These are phyloP conservation scores for Trebouxia sp. DNA, from an alignment of 139 green algal species.

Conservation along the genomic window DNA sequence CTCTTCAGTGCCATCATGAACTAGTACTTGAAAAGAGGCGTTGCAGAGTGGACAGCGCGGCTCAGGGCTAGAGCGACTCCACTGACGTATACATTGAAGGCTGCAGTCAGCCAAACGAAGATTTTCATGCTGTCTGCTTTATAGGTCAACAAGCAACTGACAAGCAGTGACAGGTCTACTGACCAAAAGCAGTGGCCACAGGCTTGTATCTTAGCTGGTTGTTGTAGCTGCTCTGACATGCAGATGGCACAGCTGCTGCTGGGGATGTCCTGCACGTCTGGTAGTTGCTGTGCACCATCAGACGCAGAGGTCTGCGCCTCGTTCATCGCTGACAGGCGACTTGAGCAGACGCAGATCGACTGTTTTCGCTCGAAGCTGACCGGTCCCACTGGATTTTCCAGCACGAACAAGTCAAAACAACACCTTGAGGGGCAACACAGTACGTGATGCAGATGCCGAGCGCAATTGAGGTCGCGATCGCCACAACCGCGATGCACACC, in stretches of 20 bases:
- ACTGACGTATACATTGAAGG: background rate
- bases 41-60: background rate
- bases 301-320: background rate
- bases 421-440: too few relatives aligned
- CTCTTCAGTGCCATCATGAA: constrained; percentile 12
- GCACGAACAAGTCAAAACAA: too few relatives aligned
- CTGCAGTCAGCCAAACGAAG: too few relatives aligned
- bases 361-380: too few relatives aligned
- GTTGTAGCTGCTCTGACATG: constrained; percentile 1
- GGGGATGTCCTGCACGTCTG: background rate
- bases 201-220: background rate
- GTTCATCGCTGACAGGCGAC: background rate
- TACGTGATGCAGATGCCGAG: too few relatives aligned
- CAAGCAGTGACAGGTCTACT: background rate
- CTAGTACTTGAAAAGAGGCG: background rate
- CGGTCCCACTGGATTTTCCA: too few relatives aligned
- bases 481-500: too few relatives aligned
- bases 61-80: background rate
- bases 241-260: background rate
- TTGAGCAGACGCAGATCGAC: too few relatives aligned
- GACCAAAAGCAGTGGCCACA: constrained; percentile 13
- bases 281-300: too few relatives aligned
- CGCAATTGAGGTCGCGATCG: too few relatives aligned
- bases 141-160: background rate
- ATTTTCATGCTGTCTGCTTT: too few relatives aligned